Evolutionary conservation across 2,329 filamentous ascomycete species (phyloP).

Genomic region (Lanzia echinophila): DNA sequence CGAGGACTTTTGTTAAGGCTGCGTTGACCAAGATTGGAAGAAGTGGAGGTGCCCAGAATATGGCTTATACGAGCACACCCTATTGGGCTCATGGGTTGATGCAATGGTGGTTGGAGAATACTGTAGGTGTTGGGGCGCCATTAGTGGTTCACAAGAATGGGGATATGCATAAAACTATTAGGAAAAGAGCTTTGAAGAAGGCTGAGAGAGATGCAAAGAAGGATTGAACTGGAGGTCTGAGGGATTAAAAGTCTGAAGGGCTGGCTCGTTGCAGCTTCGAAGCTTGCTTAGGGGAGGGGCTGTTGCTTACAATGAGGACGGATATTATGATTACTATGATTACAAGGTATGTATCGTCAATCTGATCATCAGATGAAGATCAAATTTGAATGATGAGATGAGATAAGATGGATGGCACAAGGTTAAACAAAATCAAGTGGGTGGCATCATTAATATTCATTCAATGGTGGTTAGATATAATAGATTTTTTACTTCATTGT

Average conservation of each 20-base stretch:
- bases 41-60: slow-evolving; percentile 68
- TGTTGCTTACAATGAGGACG: no score
- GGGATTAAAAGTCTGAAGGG: not conserved
- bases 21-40: slow-evolving; percentile 74
- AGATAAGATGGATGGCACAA: no score
- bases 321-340: no score
- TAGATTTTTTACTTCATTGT: no score
- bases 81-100: slow-evolving; percentile 89
- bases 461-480: no score
- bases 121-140: slow-evolving; percentile 51
- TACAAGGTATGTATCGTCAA: no score
- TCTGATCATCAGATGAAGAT: no score
- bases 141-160: slow-evolving; percentile 55
- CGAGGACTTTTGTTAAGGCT: slow-evolving; percentile 73
- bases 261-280: not conserved
- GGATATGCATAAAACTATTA: slow-evolving; percentile 61
- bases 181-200: slow-evolving; percentile 62
- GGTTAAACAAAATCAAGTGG: no score
- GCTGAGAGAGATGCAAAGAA: slow-evolving; percentile 61
- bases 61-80: slow-evolving; percentile 79
- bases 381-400: no score
- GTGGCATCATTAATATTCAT: no score
- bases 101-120: slow-evolving; percentile 67
- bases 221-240: slow-evolving; percentile 13
- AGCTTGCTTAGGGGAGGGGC: slow-evolving; percentile 6